Evolutionary conservation across 2,329 filamentous ascomycete species (phyloP).

Genomic region (Colletotrichum truncatum): DNA sequence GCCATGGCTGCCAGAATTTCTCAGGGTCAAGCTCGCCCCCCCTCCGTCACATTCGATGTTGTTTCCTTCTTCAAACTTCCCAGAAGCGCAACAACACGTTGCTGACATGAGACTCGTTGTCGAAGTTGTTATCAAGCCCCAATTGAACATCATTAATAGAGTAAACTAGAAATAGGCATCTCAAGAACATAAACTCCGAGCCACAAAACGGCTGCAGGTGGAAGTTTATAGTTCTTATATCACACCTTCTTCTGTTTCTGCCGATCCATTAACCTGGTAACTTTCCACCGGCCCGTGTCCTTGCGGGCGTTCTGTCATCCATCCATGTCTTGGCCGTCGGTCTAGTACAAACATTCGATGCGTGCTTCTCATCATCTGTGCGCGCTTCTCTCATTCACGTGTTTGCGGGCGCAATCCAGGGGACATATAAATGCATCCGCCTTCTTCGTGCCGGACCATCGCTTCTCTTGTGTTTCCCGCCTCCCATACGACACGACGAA

Average conservation of each 20-base stretch:
- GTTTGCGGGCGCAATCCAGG: constrained; percentile 19
- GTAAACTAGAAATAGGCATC: background rate
- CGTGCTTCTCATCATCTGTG: background rate
- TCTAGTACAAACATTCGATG: background rate
- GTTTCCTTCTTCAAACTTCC: background rate
- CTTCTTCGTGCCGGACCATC: no score
- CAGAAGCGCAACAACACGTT: background rate
- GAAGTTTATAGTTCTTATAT: background rate
- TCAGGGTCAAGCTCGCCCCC: constrained; percentile 1
- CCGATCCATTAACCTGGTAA: constrained; percentile 9
- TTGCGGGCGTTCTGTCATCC: constrained; percentile 27
- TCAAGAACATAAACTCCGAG: background rate
- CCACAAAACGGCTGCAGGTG: background rate
- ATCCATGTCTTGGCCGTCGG: constrained; percentile 3
- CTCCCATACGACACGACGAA: no score
- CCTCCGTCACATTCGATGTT: background rate
- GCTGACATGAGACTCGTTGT: background rate
- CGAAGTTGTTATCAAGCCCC: no score
- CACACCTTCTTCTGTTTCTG: background rate
- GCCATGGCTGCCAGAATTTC: background rate
- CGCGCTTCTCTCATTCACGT: constrained; percentile 17
- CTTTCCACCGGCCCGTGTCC: constrained; percentile 23
- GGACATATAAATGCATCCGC: background rate
- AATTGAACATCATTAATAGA: no score
- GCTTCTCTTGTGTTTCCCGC: no score